Evolutionary conservation across 305 asterid species (phyloP).

Genomic region (Fraxinus paxiana): DNA sequence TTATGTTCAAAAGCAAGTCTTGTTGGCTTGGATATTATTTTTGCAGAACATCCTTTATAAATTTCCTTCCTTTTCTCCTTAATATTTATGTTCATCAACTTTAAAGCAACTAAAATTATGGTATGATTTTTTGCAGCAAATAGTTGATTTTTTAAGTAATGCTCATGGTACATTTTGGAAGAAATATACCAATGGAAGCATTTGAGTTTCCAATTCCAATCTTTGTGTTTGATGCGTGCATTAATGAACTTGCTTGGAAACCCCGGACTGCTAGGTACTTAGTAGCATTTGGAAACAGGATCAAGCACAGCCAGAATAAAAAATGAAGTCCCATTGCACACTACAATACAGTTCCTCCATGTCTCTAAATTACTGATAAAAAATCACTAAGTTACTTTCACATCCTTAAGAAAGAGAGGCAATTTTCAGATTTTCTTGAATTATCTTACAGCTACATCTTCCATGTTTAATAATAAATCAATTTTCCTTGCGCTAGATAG

Average conservation of each 20-base stretch:
- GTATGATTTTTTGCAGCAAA: not conserved
- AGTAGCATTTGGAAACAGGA: not conserved
- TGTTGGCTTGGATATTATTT: not conserved
- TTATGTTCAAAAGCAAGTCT: not conserved
- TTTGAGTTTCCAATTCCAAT: not conserved
- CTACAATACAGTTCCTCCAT: not conserved
- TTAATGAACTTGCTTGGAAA: not conserved
- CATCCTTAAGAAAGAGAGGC: not conserved
- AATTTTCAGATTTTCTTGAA: not conserved
- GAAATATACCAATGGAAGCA: not conserved
- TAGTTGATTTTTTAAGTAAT: not conserved
- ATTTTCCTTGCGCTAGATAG: slow-evolving; percentile 11
- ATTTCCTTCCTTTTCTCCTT: not conserved
- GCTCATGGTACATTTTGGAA: not conserved
- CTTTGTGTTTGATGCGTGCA: not conserved
- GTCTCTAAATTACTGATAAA: slow-evolving; percentile 2
- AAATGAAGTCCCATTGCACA: not conserved
- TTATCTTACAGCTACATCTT: slow-evolving; percentile 2
- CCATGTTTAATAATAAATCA: slow-evolving; percentile 1
- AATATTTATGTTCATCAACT: not conserved
- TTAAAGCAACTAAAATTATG: not conserved
- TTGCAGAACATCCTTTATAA: not conserved
- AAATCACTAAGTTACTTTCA: not conserved
- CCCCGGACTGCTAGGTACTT: not conserved
- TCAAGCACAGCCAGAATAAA: not conserved